These are phyloP conservation scores for Neoboletus subvelutipes DNA, from an alignment of 768 basidiomycete species.

Conservation along the genomic window DNA sequence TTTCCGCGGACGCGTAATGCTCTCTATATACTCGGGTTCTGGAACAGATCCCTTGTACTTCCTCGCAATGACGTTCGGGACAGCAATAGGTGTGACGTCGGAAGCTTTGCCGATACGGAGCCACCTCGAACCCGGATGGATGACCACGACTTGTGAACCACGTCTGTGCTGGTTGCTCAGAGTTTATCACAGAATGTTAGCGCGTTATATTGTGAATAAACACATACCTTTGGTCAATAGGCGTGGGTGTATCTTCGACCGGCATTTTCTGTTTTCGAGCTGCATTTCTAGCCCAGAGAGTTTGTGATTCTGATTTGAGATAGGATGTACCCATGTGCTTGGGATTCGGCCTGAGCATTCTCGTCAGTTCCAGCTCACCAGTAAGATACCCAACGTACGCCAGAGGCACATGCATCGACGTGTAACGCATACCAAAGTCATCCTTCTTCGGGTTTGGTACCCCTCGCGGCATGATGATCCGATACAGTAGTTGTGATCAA, in stretches of 20 bases:
- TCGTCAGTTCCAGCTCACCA: conserved; percentile 12
- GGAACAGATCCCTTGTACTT: conserved; percentile 50
- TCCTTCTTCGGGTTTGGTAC: conserved; percentile 79
- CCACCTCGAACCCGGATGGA: conserved; percentile 76
- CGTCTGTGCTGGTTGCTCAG: conserved; percentile 48
- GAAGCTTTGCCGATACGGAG: conserved; percentile 75
- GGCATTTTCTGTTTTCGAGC: conserved; percentile 49
- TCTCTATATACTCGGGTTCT: conserved; percentile 43
- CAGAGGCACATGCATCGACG: conserved; percentile 77
- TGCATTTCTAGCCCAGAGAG: conserved; percentile 70
- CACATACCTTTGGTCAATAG: conserved; percentile 49
- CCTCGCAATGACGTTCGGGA: conserved; percentile 75
- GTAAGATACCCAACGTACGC: conserved; percentile 44
- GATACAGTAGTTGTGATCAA: neutral
- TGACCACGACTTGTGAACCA: conserved; percentile 74
- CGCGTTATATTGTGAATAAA: conserved; percentile 5
- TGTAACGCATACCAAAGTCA: conserved; percentile 80
- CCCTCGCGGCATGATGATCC: conserved; percentile 69
- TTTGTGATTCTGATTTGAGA: conserved; percentile 73
- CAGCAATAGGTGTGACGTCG: conserved; percentile 66
- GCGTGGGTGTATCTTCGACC: conserved; percentile 37
- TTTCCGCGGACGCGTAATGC: conserved; percentile 56
- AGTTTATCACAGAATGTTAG: conserved; percentile 23
- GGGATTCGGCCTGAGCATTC: conserved; percentile 59
- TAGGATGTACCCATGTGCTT: conserved; percentile 80